Evolutionary conservation across 306 rosid species (phyloP).

Genomic region (Prunus mira): DNA sequence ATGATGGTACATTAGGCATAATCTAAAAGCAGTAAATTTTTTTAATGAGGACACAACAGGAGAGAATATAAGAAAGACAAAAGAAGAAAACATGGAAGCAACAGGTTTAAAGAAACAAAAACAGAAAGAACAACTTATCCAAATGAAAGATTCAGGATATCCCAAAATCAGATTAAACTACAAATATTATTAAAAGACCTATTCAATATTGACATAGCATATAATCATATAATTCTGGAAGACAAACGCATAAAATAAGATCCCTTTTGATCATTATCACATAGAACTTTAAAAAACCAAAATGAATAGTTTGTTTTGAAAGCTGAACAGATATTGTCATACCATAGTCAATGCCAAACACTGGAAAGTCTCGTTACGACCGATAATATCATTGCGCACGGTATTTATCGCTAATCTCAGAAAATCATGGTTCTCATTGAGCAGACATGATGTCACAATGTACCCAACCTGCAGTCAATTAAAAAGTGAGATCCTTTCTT

Average conservation of each 20-base stretch:
- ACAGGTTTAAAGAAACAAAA: not conserved
- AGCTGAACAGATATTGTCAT: conserved; percentile 35
- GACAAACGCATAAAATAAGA: not conserved
- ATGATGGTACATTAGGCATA: conserved; percentile 20
- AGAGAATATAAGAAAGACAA: conserved; percentile 7
- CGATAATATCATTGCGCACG: conserved; percentile 96
- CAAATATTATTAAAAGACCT: not conserved
- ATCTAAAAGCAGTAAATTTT: not conserved
- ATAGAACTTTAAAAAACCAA: not conserved
- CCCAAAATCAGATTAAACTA: conserved; percentile 1
- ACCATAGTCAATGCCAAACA: conserved; percentile 99
- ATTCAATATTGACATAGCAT: not conserved
- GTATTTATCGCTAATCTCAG: conserved; percentile 96
- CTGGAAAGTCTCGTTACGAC: conserved; percentile 97
- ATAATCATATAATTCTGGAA: not conserved
- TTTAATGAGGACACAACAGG: conserved; percentile 12
- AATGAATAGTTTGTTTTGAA: conserved; percentile 6
- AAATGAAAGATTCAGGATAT: conserved; percentile 3
- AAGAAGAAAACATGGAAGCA: not conserved
- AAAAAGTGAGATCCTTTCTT: not conserved
- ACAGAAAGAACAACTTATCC: not conserved
- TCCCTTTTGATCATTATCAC: not conserved
- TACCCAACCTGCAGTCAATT: conserved; percentile 89
- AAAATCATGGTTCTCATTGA: conserved; percentile 99
- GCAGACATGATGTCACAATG: conserved; percentile 91